These are phyloP conservation scores for Boletus vinaceobasis DNA, from an alignment of 768 basidiomycete genomes.

Conservation along the genomic window DNA sequence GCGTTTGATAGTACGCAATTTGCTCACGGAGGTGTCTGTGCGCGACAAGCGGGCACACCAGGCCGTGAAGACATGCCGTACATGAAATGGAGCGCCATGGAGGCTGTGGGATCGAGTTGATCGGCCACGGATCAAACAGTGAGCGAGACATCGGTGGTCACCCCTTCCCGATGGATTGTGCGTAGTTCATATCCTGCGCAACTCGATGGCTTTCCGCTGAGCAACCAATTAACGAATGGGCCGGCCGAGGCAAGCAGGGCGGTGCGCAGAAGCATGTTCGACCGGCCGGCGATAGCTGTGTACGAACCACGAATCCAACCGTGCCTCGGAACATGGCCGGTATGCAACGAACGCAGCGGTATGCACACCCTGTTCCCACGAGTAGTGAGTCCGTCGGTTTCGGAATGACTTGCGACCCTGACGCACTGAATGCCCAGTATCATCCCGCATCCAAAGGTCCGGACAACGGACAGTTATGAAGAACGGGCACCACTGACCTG, in stretches of 20 bases:
- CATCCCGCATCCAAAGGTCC: neutral
- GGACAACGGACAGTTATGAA: neutral
- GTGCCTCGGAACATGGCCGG: no score
- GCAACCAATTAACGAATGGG: neutral
- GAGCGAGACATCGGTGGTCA: neutral
- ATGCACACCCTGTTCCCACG: neutral
- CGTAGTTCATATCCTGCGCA: neutral
- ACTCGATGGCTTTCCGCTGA: neutral
- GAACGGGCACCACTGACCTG: slow-evolving; percentile 11
- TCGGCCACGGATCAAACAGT: slow-evolving; percentile 5
- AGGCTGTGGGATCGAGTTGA: slow-evolving; percentile 3
- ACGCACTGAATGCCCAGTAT: neutral
- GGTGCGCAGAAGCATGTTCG: neutral
- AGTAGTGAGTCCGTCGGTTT: neutral
- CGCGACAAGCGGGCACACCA: slow-evolving; percentile 3
- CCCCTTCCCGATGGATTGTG: neutral
- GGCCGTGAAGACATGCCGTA: neutral
- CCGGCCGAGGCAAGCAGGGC: neutral
- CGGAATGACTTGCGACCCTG: neutral
- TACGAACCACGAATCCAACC: neutral
- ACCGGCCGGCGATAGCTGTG: neutral
- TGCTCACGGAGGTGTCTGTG: neutral
- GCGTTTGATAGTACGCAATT: neutral
- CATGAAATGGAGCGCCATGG: neutral
- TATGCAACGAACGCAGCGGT: neutral